Evolutionary conservation across 2,329 filamentous ascomycete species (phyloP).

Genomic region (Lecanosticta acicola): DNA sequence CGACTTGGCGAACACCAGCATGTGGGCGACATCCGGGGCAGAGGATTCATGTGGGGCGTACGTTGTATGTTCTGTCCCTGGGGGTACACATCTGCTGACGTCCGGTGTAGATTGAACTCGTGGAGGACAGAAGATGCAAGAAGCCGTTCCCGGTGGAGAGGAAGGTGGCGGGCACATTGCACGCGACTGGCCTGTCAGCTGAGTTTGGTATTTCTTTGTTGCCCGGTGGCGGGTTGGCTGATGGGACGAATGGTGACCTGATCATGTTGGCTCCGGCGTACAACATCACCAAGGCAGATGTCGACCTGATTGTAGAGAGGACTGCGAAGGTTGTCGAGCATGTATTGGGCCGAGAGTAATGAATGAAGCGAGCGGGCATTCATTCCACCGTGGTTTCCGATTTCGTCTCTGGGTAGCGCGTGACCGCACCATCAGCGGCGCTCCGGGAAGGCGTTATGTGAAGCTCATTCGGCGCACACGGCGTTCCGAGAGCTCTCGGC

Average conservation of each 20-base stretch:
- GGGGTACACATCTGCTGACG: background rate
- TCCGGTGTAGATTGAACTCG: slow-evolving; percentile 48
- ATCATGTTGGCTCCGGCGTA: slow-evolving; percentile 63
- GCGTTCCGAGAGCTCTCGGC: too few species aligned
- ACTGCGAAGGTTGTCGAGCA: slow-evolving; percentile 48
- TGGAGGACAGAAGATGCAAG: slow-evolving; percentile 48
- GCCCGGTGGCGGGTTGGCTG: slow-evolving; percentile 55
- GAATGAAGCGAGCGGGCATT: too few species aligned
- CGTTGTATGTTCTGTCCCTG: slow-evolving; percentile 1
- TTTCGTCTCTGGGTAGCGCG: too few species aligned
- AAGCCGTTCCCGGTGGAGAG: slow-evolving; percentile 44
- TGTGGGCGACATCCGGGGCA: slow-evolving; percentile 56
- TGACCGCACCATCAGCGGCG: too few species aligned
- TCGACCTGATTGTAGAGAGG: slow-evolving; percentile 50
- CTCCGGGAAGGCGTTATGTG: too few species aligned
- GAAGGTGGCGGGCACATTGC: slow-evolving; percentile 43
- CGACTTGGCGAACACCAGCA: slow-evolving; percentile 40
- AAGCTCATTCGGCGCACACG: too few species aligned
- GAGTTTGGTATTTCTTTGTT: slow-evolving; percentile 53
- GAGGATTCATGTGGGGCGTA: slow-evolving; percentile 49
- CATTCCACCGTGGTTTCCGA: too few species aligned
- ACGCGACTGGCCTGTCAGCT: slow-evolving; percentile 32
- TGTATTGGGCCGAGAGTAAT: slow-evolving; percentile 27
- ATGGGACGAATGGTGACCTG: slow-evolving; percentile 52
- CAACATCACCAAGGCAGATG: slow-evolving; percentile 52